phyloP scores from a whole-genome alignment of 768 basidiomycete species.

The Mycena galericulata region DNA sequence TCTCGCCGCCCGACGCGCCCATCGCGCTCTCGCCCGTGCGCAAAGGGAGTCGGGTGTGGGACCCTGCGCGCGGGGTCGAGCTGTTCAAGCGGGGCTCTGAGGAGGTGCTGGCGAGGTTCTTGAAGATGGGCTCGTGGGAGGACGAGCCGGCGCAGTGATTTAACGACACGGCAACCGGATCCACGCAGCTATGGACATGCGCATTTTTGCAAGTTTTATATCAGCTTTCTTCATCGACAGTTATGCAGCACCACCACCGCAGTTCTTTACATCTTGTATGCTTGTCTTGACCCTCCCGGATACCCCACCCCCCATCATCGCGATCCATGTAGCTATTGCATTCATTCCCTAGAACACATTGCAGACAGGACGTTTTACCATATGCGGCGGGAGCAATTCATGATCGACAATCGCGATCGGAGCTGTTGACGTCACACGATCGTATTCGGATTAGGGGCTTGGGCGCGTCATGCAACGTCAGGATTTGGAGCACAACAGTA shows the following conservation, averaged over 20 bases:
- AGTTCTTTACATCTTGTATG: slow-evolving; percentile 26
- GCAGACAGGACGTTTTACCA: slow-evolving; percentile 4
- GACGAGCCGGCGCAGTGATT: slow-evolving; percentile 50
- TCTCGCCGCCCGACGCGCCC: slow-evolving; percentile 60
- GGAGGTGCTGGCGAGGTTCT: slow-evolving; percentile 85
- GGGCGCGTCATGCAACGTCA: slow-evolving; percentile 1
- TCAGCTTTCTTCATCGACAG: slow-evolving; percentile 9
- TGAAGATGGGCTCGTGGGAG: slow-evolving; percentile 83
- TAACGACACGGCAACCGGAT: background rate
- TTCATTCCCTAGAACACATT: slow-evolving; percentile 17
- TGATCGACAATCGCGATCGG: no score
- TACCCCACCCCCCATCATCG: slow-evolving; percentile 19
- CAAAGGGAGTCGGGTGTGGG: slow-evolving; percentile 80
- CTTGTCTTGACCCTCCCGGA: background rate
- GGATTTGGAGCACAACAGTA: background rate
- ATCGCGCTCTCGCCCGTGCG: slow-evolving; percentile 48
- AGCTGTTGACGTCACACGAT: background rate
- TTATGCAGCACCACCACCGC: background rate
- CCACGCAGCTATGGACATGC: background rate
- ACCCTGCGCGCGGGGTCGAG: slow-evolving; percentile 88
- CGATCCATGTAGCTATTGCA: slow-evolving; percentile 23
- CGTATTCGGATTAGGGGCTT: background rate
- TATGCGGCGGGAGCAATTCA: background rate
- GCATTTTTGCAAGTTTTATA: background rate
- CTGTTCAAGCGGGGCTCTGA: slow-evolving; percentile 90